Evolutionary conservation across 164 flowering plant genomes (phyloP), one percentile per base, ranked within the genome.

Genomic region (Kalanchoe fedtschenkoi): DNA sequence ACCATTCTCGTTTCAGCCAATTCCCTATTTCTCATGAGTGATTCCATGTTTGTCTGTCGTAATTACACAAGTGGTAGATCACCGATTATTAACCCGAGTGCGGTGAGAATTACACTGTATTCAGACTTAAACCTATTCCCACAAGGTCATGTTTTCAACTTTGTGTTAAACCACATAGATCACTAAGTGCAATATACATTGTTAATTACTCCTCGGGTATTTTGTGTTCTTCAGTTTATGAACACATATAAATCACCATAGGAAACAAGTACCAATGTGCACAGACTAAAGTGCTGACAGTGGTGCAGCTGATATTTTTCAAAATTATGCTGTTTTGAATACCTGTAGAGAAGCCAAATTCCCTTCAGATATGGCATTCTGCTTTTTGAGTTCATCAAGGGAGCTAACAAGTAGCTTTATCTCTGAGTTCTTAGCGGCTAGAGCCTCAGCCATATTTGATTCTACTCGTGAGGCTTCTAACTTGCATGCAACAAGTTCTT

Each of bases 1-100:
- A 87, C 89, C 95, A 95, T 88, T 68, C 97, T 80, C 56, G 99
- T 91, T 74, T 95, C 99, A 42, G 97, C 78, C 37, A 95, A 68
- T 68, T 95, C 99, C 70, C 99, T 81, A 66, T 79, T 88, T 78
- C 96, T 88, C 91, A 85, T 88, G 4, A 87, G 74, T 34, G 96
- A 79, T 58, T 95, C 99, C 88, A 83, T 87, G 75, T 85, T 84
- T 67, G 83, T 95, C 99, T 93, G 86, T 62, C 16, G 21, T 57
- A 43, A 68, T 41, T 35, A 66, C 28, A 47, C 22, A 4, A 47
- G 54, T 21, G 54, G 24, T 47, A 21, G 24, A 47, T 11, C 22
- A 28, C 11, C 28, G 11, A 47, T 47, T 28, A 21, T 21, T 22
- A 47, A 22, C 29, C 2, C 30, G 26, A 10, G 32, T 26, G 56